Percentiles rank a stretch among this genome's conserved stretches.
These are phyloP conservation scores for Theobroma grandiflorum DNA, from an alignment of 441 rosid species.

Conservation along the genomic window DNA sequence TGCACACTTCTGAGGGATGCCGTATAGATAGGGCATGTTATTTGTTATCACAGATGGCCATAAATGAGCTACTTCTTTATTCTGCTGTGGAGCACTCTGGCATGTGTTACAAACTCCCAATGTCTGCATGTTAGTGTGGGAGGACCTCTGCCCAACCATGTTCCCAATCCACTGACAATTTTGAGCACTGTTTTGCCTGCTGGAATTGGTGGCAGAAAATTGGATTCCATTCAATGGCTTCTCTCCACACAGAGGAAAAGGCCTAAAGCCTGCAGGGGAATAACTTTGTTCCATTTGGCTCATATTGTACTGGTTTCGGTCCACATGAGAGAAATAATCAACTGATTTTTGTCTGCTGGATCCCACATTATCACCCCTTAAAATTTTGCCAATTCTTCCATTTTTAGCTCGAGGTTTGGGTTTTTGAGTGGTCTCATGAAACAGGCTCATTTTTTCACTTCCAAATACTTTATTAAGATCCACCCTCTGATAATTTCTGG, in stretches of 20 bases:
- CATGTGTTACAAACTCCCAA: constrained; percentile 53
- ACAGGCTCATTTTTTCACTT: constrained; percentile 44
- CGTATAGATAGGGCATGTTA: constrained; percentile 48
- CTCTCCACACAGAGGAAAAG: constrained; percentile 48
- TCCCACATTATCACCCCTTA: constrained; percentile 42
- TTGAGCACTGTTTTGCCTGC: constrained; percentile 44
- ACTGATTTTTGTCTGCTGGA: constrained; percentile 45
- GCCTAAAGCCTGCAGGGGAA: constrained; percentile 44
- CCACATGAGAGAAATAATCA: constrained; percentile 52
- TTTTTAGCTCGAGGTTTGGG: constrained; percentile 47
- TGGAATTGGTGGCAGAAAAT: constrained; percentile 51
- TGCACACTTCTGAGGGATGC: constrained; percentile 41
- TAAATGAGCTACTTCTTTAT: constrained; percentile 51
- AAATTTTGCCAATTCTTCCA: constrained; percentile 45
- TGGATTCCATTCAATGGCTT: constrained; percentile 50
- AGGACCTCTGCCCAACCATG: constrained; percentile 45
- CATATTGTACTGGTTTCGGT: constrained; percentile 30
- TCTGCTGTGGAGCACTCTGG: constrained; percentile 57
- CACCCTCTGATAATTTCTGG: constrained; percentile 44
- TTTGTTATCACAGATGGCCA: constrained; percentile 58
- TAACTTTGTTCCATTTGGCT: constrained; percentile 51
- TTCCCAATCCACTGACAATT: constrained; percentile 56
- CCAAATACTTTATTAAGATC: constrained; percentile 56
- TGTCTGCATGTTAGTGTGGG: constrained; percentile 43
- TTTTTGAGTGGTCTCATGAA: constrained; percentile 46